Evolutionary conservation across 371 early-diverging fungal genomes (phyloP).

Genomic region (Massospora cicadina): DNA sequence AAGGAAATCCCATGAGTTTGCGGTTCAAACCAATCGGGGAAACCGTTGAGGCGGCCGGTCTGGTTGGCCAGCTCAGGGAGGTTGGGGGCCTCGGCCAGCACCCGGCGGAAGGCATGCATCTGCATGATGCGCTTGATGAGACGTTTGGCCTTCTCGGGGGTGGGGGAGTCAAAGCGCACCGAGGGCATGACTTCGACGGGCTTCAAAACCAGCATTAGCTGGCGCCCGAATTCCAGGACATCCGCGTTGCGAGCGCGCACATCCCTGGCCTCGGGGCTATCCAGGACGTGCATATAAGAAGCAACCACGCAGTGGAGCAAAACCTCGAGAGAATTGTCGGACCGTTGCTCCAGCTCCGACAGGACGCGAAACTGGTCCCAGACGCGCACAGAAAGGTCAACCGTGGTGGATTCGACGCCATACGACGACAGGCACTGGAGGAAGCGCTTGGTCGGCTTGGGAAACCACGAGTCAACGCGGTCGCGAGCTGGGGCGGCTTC

Average conservation of each 20-base stretch:
- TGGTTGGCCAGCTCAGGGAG: background rate
- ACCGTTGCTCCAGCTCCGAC: background rate
- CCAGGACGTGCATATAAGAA: background rate
- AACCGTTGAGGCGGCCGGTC: constrained; percentile 14
- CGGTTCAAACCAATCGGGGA: constrained; percentile 49
- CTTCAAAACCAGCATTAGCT: constrained; percentile 1
- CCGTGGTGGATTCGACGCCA: background rate
- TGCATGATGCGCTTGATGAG: constrained; percentile 50
- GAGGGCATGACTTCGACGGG: constrained; percentile 19
- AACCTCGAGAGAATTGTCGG: background rate
- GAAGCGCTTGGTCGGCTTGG: constrained; percentile 25
- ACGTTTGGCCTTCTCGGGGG: constrained; percentile 49
- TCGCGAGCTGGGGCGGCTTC: background rate
- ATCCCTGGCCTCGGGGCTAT: background rate
- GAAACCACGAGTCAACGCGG: constrained; percentile 4
- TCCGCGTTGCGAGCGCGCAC: background rate
- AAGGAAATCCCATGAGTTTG: constrained; percentile 48
- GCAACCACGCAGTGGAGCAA: background rate
- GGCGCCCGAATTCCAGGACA: background rate
- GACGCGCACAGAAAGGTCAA: background rate
- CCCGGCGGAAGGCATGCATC: constrained; percentile 40
- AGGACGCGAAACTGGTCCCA: background rate
- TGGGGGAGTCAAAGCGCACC: constrained; percentile 29
- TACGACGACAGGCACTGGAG: constrained; percentile 11
- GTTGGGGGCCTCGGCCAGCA: constrained; percentile 20